Conservation (phyloP, 2,329 filamentous ascomycete species). For the Verticillium longisporum region DNA sequence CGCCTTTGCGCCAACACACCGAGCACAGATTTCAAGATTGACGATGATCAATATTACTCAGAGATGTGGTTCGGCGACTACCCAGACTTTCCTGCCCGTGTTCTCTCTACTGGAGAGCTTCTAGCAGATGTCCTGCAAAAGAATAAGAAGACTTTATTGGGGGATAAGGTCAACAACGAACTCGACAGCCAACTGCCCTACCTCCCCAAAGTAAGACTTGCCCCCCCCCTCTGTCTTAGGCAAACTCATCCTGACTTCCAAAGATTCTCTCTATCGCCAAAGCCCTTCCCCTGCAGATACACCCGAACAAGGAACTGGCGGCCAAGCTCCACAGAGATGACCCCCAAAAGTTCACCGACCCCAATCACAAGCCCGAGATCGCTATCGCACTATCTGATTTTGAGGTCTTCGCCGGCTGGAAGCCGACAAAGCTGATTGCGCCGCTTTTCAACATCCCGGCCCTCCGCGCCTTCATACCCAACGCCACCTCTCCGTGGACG, state of each 20-base stretch:
- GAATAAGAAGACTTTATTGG: constrained; percentile 56
- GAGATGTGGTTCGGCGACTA: constrained; percentile 76
- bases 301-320: constrained; percentile 64
- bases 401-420: constrained; percentile 71
- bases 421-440: constrained; percentile 54
- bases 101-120: constrained; percentile 54
- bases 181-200: constrained; percentile 59
- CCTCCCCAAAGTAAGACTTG: constrained; percentile 52
- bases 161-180: constrained; percentile 54
- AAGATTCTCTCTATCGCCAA: constrained; percentile 67
- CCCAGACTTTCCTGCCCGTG: constrained; percentile 59
- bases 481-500: constrained; percentile 37
- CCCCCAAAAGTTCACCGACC: constrained; percentile 60
- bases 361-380: constrained; percentile 77
- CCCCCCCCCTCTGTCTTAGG: not conserved
- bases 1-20: constrained; percentile 59
- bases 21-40: constrained; percentile 54
- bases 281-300: constrained; percentile 67
- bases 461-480: constrained; percentile 46
- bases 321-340: constrained; percentile 56
- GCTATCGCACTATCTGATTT: constrained; percentile 65
- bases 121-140: constrained; percentile 58
- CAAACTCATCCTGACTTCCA: not conserved
- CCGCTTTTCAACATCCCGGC: constrained; percentile 49
- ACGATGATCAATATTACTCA: constrained; percentile 56